phyloP scores from a whole-genome alignment of 208 protist species.

The Crithidia sp. region DNA sequence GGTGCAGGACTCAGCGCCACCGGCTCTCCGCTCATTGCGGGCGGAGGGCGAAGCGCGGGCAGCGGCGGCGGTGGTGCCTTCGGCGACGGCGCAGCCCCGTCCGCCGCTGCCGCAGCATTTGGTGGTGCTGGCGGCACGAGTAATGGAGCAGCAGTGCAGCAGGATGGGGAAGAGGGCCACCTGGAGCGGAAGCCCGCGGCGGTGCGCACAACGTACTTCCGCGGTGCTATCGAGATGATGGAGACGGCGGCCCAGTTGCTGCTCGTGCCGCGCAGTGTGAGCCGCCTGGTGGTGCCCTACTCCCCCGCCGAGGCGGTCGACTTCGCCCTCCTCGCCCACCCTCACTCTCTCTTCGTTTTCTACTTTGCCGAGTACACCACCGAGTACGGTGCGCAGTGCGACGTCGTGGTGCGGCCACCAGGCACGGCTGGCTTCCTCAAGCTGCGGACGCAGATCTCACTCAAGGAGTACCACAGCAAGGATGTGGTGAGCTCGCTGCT shows the following conservation, averaged over 20 bases:
- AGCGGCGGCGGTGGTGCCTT: not conserved
- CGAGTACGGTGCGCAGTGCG: conserved; percentile 60
- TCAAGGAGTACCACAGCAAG: conserved; percentile 64
- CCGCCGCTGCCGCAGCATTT: not conserved
- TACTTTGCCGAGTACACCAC: conserved; percentile 89
- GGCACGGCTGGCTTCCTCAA: conserved; percentile 53
- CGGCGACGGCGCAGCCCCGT: not conserved
- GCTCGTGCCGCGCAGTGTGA: conserved; percentile 37
- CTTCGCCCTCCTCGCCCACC: conserved; percentile 73
- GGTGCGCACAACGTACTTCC: conserved; percentile 67
- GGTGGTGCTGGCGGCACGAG: too few species aligned
- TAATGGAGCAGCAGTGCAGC: not conserved
- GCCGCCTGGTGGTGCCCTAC: conserved; percentile 57
- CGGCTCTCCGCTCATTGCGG: conserved; percentile 14
- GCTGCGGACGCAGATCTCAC: conserved; percentile 62
- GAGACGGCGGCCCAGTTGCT: conserved; percentile 70
- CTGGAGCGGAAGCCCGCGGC: conserved; percentile 36
- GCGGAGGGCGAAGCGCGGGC: not conserved
- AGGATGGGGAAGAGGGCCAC: conserved; percentile 14
- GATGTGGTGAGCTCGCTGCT: conserved; percentile 21
- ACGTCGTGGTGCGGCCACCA: conserved; percentile 78
- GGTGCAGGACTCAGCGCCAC: conserved; percentile 5
- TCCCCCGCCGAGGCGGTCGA: conserved; percentile 82
- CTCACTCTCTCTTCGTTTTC: conserved; percentile 85
- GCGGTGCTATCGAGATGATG: conserved; percentile 71